phyloP scores from a whole-genome alignment of 805 yeast species.

The Blastobotrys chiropterorum region DNA sequence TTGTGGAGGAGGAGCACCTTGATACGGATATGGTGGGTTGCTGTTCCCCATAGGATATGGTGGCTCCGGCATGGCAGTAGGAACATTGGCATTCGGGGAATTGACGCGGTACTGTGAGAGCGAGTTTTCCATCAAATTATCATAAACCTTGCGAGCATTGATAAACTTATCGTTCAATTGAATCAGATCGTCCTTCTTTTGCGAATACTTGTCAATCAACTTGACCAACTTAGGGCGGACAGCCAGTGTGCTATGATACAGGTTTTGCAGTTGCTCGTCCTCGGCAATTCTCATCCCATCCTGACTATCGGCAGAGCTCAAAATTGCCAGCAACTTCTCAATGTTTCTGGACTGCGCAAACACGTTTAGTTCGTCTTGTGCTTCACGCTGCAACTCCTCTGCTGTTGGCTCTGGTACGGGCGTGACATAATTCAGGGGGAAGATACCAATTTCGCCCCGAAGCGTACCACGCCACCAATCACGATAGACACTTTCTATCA shows the following conservation, averaged over 20 bases:
- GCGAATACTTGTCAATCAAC: constrained; percentile 69
- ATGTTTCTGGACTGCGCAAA: constrained; percentile 53
- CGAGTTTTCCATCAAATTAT: constrained; percentile 56
- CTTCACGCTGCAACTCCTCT: constrained; percentile 49
- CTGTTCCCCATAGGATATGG: constrained; percentile 7
- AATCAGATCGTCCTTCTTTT: constrained; percentile 69
- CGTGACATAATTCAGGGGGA: constrained; percentile 87
- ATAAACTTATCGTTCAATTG: constrained; percentile 65
- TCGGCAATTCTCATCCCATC: constrained; percentile 36
- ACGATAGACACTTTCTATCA: constrained; percentile 77
- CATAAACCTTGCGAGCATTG: constrained; percentile 63
- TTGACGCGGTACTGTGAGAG: constrained; percentile 21
- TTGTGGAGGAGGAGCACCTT: background rate
- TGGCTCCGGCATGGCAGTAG: constrained; percentile 1
- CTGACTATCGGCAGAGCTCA: constrained; percentile 35
- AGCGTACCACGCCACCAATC: constrained; percentile 96
- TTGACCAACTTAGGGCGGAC: constrained; percentile 69
- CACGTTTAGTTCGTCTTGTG: constrained; percentile 45
- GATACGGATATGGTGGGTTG: constrained; percentile 3
- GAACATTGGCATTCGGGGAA: constrained; percentile 1
- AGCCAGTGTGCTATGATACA: constrained; percentile 67
- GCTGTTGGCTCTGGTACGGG: constrained; percentile 63
- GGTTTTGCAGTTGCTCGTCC: constrained; percentile 61
- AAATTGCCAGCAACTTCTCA: constrained; percentile 59
- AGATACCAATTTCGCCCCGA: constrained; percentile 75